These are phyloP conservation scores for Cerrena zonata DNA, from an alignment of 1,284 basidiomycete genomes.

Conservation along the genomic window DNA sequence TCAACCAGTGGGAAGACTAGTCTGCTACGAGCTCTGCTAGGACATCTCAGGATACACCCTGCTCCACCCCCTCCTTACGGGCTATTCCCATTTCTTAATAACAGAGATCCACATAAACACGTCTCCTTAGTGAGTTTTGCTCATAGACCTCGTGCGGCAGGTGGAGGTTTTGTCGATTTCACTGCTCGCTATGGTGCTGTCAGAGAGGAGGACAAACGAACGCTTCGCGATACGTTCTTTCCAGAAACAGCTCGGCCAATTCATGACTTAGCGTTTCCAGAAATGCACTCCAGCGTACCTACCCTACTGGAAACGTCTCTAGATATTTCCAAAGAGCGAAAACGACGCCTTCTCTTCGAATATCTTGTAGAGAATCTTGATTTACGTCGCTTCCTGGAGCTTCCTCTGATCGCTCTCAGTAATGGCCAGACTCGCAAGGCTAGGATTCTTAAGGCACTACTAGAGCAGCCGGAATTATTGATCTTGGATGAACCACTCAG, in stretches of 20 bases:
- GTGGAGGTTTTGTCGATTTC: conserved; percentile 84
- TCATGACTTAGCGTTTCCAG: conserved; percentile 25
- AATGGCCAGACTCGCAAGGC: conserved; percentile 91
- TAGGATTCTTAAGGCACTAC: conserved; percentile 74
- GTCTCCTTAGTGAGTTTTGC: conserved; percentile 73
- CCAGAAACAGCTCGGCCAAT: conserved; percentile 36
- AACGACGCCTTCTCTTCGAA: conserved; percentile 38
- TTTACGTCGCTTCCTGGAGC: conserved; percentile 60
- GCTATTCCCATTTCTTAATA: conserved; percentile 65
- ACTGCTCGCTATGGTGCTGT: conserved; percentile 85
- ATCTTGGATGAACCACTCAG: conserved; percentile 83
- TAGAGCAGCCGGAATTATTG: conserved; percentile 66
- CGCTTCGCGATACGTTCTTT: conserved; percentile 67
- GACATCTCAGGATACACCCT: conserved; percentile 63
- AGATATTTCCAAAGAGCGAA: conserved; percentile 21
- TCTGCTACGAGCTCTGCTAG: conserved; percentile 45
- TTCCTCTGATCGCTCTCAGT: conserved; percentile 78
- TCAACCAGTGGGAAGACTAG: conserved; percentile 20
- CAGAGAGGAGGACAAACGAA: conserved; percentile 73
- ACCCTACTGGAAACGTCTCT: conserved; percentile 18
- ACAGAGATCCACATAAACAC: conserved; percentile 41
- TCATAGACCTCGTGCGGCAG: conserved; percentile 49
- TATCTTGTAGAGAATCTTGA: conserved; percentile 49
- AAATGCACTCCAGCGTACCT: conserved; percentile 26
- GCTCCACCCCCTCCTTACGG: conserved; percentile 54